These are phyloP conservation scores for Coprinopsis sp. DNA, from an alignment of 768 basidiomycete genomes.

Conservation along the genomic window DNA sequence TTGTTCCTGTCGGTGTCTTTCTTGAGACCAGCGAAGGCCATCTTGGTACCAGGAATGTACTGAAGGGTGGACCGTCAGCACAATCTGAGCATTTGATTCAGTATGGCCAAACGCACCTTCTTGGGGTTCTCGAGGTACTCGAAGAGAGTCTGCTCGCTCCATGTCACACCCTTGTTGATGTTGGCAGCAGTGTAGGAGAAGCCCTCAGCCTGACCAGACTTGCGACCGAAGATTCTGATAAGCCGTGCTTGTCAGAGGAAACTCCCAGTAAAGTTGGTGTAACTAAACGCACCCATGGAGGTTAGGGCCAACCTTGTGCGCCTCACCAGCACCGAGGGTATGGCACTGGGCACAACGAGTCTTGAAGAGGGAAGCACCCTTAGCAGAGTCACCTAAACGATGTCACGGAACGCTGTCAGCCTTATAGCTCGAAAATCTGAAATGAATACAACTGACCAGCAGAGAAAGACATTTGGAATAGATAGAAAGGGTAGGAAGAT, in stretches of 20 bases:
- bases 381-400: slow-evolving; percentile 66
- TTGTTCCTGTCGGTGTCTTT: slow-evolving; percentile 98
- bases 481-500: slow-evolving; percentile 19
- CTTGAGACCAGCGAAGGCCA: slow-evolving; percentile 98
- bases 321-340: slow-evolving; percentile 71
- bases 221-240: slow-evolving; percentile 71
- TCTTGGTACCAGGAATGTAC: slow-evolving; percentile 97
- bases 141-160: slow-evolving; percentile 87
- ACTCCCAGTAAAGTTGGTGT: background rate
- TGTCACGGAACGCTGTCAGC: slow-evolving; percentile 4
- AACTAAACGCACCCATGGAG: slow-evolving; percentile 69
- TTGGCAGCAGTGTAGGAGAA: slow-evolving; percentile 95
- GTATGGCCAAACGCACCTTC: slow-evolving; percentile 54
- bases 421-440: background rate
- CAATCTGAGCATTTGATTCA: background rate
- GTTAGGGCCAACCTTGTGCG: slow-evolving; percentile 93
- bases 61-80: slow-evolving; percentile 21
- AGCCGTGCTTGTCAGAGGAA: slow-evolving; percentile 3
- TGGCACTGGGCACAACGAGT: slow-evolving; percentile 95
- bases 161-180: slow-evolving; percentile 87
- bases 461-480: slow-evolving; percentile 36
- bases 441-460: slow-evolving; percentile 27
- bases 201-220: slow-evolving; percentile 80
- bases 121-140: slow-evolving; percentile 97
- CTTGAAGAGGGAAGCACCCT: slow-evolving; percentile 96